Percentiles rank a stretch among this genome's conserved stretches.
Conservation (phyloP, 768 basidiomycete species). For the Clitopilus hobsonii region DNA sequence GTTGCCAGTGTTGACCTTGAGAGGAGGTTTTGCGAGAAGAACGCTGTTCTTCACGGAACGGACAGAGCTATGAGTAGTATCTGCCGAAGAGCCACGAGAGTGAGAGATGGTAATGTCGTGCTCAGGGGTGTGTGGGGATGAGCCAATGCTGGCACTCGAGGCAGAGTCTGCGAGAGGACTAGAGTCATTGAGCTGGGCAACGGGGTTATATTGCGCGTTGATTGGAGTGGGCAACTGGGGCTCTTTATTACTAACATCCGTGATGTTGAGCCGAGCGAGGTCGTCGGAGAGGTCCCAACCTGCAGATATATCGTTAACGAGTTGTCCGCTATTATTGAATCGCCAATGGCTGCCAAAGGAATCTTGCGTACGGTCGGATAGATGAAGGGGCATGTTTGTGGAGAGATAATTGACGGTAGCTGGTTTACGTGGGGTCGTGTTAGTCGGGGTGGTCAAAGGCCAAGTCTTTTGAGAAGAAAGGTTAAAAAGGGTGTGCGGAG, state of each 20-base stretch:
- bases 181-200: conserved; percentile 55
- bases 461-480: conserved; percentile 36
- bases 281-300: conserved; percentile 75
- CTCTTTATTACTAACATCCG: conserved; percentile 45
- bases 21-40: conserved; percentile 47
- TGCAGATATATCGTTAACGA: conserved; percentile 51
- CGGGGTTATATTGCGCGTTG: conserved; percentile 54
- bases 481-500: conserved; percentile 22
- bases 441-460: conserved; percentile 36
- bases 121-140: conserved; percentile 66
- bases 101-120: conserved; percentile 65
- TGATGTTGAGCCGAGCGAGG: conserved; percentile 68
- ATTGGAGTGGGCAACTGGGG: conserved; percentile 64
- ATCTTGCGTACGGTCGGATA: conserved; percentile 34
- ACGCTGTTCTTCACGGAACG: conserved; percentile 56
- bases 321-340: conserved; percentile 57
- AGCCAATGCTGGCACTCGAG: conserved; percentile 67
- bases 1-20: conserved; percentile 45
- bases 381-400: conserved; percentile 41
- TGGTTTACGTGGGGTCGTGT: conserved; percentile 25
- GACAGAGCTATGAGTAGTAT: conserved; percentile 59
- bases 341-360: conserved; percentile 52
- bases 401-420: conserved; percentile 33
- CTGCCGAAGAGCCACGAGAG: conserved; percentile 81
- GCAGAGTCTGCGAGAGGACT: conserved; percentile 67